These are phyloP conservation scores for Beauveria australis DNA, from an alignment of 2,329 filamentous ascomycete species.

Conservation along the genomic window DNA sequence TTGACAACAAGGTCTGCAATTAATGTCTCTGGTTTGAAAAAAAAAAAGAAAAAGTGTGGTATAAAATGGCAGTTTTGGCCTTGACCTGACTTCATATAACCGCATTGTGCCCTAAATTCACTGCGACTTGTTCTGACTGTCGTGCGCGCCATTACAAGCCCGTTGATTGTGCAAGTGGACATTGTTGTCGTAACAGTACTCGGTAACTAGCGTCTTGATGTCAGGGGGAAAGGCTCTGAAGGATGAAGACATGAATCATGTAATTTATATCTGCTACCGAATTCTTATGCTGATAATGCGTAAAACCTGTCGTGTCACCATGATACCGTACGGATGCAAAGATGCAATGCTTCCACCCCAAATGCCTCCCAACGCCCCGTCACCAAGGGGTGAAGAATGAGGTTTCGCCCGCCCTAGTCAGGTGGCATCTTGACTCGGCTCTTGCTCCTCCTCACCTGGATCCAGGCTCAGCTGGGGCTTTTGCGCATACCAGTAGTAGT, in stretches of 20 bases:
- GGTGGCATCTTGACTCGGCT: neutral
- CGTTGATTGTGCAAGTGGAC: too few relatives aligned
- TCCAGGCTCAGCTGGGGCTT: conserved; percentile 19
- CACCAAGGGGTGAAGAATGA: neutral
- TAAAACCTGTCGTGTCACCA: neutral
- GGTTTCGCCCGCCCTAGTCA: neutral
- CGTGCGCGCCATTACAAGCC: too few relatives aligned
- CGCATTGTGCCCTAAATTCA: too few relatives aligned
- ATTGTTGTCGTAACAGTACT: too few relatives aligned
- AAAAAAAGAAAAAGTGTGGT: too few relatives aligned
- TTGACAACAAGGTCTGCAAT: too few relatives aligned
- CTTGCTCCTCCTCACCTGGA: neutral
- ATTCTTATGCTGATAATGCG: neutral
- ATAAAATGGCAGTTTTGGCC: too few relatives aligned
- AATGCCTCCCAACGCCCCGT: neutral
- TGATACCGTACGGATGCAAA: neutral
- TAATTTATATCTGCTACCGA: neutral
- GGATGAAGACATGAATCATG: neutral
- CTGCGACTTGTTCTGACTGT: too few relatives aligned
- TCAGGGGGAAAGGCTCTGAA: neutral
- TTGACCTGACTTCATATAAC: too few relatives aligned
- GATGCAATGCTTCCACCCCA: neutral
- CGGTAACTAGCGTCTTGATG: too few relatives aligned
- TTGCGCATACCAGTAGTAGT: conserved; percentile 35
- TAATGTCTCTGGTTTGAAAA: too few relatives aligned